Conservation (phyloP, 1,284 basidiomycete genomes). For the Ganoderma multipileum region DNA sequence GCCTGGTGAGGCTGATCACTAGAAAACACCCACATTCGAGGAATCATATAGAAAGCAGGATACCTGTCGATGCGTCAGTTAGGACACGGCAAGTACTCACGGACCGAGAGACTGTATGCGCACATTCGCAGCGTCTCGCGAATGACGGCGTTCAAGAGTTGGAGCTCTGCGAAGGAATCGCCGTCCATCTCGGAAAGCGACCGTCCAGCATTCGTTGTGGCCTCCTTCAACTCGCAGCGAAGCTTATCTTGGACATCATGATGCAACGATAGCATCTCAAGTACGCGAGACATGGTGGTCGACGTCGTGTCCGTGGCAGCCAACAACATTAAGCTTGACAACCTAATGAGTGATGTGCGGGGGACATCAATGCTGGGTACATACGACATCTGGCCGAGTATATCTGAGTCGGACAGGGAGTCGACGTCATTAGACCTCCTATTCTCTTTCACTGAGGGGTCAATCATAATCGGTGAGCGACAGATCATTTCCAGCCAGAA, state of each 20-base stretch:
- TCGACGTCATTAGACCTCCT: not conserved
- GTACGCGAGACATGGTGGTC: not conserved
- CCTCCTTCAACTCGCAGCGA: constrained; percentile 35
- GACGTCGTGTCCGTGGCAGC: not conserved
- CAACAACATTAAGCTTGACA: not conserved
- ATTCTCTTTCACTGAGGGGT: not conserved
- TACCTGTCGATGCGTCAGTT: constrained; percentile 4
- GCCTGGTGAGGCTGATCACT: constrained; percentile 22
- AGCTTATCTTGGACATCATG: constrained; percentile 35
- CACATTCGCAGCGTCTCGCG: constrained; percentile 46
- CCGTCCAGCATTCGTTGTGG: constrained; percentile 23
- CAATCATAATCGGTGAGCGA: not conserved
- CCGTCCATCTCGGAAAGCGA: constrained; percentile 27
- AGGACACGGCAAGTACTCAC: not conserved
- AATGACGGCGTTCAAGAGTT: constrained; percentile 63
- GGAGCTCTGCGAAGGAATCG: constrained; percentile 31
- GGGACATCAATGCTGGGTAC: not conserved
- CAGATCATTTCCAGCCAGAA: not conserved
- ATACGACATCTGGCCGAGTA: not conserved
- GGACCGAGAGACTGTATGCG: not conserved
- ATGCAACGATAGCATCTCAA: constrained; percentile 11
- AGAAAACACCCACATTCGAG: constrained; percentile 16
- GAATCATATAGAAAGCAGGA: constrained; percentile 15
- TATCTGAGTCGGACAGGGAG: not conserved
- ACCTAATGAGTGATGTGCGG: not conserved